Evolutionary conservation across 495 filamentous ascomycete species (phyloP).

Genomic region (Aspergillus bridgeri): DNA sequence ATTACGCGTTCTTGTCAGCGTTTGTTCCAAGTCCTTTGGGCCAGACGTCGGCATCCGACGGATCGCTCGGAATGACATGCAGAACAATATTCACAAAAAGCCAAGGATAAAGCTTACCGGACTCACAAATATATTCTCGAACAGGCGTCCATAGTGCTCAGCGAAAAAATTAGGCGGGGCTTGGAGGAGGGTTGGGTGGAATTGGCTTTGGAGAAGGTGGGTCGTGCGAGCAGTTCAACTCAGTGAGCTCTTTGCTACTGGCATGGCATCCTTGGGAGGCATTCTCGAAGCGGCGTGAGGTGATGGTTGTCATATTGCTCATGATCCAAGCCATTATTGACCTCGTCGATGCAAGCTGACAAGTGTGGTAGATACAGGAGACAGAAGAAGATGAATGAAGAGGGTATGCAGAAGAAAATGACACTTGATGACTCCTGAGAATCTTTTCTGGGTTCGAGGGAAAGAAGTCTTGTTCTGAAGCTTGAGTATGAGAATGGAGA

Average conservation of each 20-base stretch:
- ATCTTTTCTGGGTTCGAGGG: neutral
- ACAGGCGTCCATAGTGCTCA: neutral
- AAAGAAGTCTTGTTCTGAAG: neutral
- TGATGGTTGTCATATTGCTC: neutral
- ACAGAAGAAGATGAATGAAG: neutral
- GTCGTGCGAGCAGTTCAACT: conserved; percentile 17
- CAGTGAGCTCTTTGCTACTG: neutral
- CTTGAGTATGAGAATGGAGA: neutral
- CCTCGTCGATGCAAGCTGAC: neutral
- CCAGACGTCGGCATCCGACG: neutral
- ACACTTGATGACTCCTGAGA: neutral
- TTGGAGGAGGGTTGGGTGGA: conserved; percentile 44
- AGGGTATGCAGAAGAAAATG: neutral
- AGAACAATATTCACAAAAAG: neutral
- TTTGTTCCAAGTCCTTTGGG: neutral
- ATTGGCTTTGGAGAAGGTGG: conserved; percentile 41
- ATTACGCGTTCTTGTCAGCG: neutral
- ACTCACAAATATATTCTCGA: neutral
- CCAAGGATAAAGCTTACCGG: neutral
- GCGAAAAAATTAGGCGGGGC: conserved; percentile 29
- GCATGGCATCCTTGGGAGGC: neutral
- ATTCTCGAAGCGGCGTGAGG: neutral
- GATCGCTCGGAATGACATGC: too few relatives aligned
- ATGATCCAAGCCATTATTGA: neutral
- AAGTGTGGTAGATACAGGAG: neutral